A percentile compares a stretch with the other conserved stretches of the same genome.
These are phyloP conservation scores for Trichocomaceae sp. DNA, from an alignment of 2,329 filamentous ascomycete species.

Conservation along the genomic window DNA sequence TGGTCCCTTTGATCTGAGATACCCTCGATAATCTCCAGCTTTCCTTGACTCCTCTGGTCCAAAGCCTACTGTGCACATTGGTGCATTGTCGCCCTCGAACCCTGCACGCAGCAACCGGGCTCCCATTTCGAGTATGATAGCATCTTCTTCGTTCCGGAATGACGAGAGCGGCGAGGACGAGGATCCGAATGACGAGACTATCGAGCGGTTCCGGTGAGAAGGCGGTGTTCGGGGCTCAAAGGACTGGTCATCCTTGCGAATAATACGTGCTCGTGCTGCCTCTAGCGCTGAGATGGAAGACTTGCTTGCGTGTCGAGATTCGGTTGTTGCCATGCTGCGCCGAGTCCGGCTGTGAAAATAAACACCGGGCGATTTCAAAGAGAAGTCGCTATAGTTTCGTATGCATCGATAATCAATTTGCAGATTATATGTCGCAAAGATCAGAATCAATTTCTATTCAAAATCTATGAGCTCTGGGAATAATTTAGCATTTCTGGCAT, in stretches of 20 bases:
- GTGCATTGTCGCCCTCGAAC: slow-evolving; percentile 74
- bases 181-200: slow-evolving; percentile 42
- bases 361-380: background rate
- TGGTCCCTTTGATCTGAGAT: slow-evolving; percentile 42
- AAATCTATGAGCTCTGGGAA: background rate
- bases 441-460: background rate
- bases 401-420: background rate
- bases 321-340: slow-evolving; percentile 10
- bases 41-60: slow-evolving; percentile 69
- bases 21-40: slow-evolving; percentile 72
- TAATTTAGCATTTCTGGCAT: background rate
- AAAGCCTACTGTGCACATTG: slow-evolving; percentile 65
- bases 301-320: slow-evolving; percentile 14
- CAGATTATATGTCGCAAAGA: background rate
- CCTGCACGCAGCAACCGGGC: slow-evolving; percentile 72
- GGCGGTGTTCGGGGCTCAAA: slow-evolving; percentile 52
- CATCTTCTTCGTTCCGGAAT: slow-evolving; percentile 71
- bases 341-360: background rate
- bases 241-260: slow-evolving; percentile 21
- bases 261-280: slow-evolving; percentile 18
- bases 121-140: slow-evolving; percentile 75
- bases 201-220: slow-evolving; percentile 42
- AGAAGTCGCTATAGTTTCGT: background rate
- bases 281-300: slow-evolving; percentile 15
- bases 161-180: slow-evolving; percentile 53